Base-by-base conservation (phyloP, 805 yeast genomes). In the Metschnikowia continentalis region DNA sequence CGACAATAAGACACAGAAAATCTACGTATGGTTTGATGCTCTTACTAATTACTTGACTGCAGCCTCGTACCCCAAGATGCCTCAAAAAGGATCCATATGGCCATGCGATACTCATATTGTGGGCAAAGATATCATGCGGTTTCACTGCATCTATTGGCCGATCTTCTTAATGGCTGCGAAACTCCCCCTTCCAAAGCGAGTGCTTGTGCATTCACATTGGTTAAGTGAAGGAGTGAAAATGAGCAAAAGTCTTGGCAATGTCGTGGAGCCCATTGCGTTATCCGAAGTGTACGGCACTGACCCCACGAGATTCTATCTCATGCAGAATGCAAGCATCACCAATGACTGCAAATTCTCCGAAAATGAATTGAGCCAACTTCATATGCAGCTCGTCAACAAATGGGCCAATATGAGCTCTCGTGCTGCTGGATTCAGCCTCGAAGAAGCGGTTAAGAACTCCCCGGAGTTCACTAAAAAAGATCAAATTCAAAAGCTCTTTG, bases 11-110 rank as follows among this genome's bases (percentile, higher is more conserved):
- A 61, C 83, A 0, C 98, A 92, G 63, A 84, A 79, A 44, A 83
- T 94, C 48, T 94, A 94, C 61, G 99, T 94, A 14, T 94, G 99
- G 99, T 85, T 94, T 53, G 99, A 94, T 70, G 99, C 99, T 0
- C 74, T 94, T 42, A 76, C 86, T 41, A 94, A 90, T 66, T 94
- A 94, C 62, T 49, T 90, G 4, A 88, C 97, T 1, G 78, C 89
- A 1, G 71, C 81, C 2, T 89, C 88, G 2, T 87, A 67, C 47
- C 75, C 75, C 1, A 42, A 48, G 13, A 39, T 49, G 6, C 36
- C 45, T 1, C 36, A 49, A 2, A 35, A 51, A 6, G 50, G 48
- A 23, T 67, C 67, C 30, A 63, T 67, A 14, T 83, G 87, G 87
- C 88, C 87, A 0, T 85, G 89, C 0, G 52, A 51, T 32, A 82